Evolutionary conservation across 805 yeast genomes (phyloP), one percentile per base, ranked within the genome.

Genomic region (Nakazawaea ishiwadae): DNA sequence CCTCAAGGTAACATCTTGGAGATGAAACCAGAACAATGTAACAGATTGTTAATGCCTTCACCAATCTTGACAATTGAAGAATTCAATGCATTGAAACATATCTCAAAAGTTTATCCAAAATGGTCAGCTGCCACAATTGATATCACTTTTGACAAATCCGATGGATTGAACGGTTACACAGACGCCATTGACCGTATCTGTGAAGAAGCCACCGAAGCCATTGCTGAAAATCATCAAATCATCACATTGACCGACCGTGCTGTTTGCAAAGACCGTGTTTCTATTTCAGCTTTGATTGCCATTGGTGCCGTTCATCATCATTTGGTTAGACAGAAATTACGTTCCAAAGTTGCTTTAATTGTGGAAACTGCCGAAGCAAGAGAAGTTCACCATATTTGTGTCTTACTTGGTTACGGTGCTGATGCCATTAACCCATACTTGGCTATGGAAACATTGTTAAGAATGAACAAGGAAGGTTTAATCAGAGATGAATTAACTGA

Each of bases 1-100:
- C 98, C 98, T n/a, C 98, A 93, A 64, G 98, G 96, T 44, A 91
- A 91, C 61, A 67, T 91, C 50, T 75, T 91, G 56, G 98, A 93
- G 63, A 88, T 89, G 90, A 81, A 83, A 56, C 81, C 96, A 8
- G 72, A 75, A 44, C 98, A 93, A 69, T 91, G 97, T 73, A 84
- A 90, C 68, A 75, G 98, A 52, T 71, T 91, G 56, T 67, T 84
- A 49, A 71, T 91, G 60, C 77, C 78, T 40, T 82, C 96, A 18
- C 99, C 99, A 44, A 78, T 91, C 33, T 67, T 91, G 52, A 71
- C 84, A 18, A 73, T 80, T 58, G 68, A 73, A 48, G 95, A 93
- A 62, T 75, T 89, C 52, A 66, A 65, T 34, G 95, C 97, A 16
- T 66, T 93, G 54, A 70, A 76, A 49, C 75, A 84, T 54, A 82